Base-by-base conservation (phyloP, 257 asterid species). In the Penstemon eatonii region DNA sequence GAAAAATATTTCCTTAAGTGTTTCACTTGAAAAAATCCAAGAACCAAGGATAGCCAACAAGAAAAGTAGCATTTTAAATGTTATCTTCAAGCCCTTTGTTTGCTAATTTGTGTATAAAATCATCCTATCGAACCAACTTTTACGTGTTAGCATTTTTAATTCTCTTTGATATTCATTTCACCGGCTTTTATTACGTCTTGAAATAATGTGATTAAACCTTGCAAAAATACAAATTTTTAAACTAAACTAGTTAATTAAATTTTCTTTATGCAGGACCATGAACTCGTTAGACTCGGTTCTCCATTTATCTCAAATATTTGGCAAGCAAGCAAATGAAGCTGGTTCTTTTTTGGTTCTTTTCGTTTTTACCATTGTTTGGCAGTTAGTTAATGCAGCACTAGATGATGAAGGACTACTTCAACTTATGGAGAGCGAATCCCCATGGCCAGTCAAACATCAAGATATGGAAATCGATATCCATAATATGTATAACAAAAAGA, bases 371-470 rank as follows among this genome's bases (percentile, higher is more conserved):
- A 80, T 87, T 69, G 84, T 84, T 69, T 89, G 97, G 91, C 95
- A 89, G 80, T 78, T 93, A 79, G 86, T 87, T 67, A 97, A 90
- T 67, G 83, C 88, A 41, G 83, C 92, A 59, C 73, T 88, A 68
- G 99, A 93, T 65, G 99, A 93, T 72, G 96, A 93, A 83, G 99
- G 89, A 40, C 65, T 92, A 67, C 83, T 93, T 71, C 85, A 87
- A 66, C 89, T 80, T 56, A 78, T 85, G 3, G 97, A 85, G 69
- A 83, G 62, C 39, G 86, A 78, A 40, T 85, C 87, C 63, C 67
- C 49, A 72, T 92, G 97, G 96, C 87, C 86, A 13, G 88, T 81
- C 60, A 85, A 77, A 75, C 75, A 81, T 46, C 84, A 79, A 72
- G 96, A 88, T 43, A 87, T 87, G 96, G 95, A 87, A 72, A 66